phyloP scores from a whole-genome alignment of 2,329 filamentous ascomycete genomes.

The Alternaria triticina region DNA sequence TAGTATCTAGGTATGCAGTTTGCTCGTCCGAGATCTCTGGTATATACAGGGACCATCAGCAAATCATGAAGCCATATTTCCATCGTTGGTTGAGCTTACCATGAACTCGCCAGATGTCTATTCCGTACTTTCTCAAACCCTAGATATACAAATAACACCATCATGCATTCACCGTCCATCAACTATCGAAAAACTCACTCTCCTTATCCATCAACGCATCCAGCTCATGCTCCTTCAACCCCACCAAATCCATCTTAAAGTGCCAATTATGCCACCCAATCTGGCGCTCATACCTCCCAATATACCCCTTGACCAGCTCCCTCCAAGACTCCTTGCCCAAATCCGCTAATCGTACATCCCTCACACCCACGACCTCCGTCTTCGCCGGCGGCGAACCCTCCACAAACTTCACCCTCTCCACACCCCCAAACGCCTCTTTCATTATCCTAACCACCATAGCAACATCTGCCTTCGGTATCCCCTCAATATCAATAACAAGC shows the following conservation, averaged over 20 bases:
- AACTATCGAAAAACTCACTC: conserved; percentile 21
- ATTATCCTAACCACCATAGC: conserved; percentile 33
- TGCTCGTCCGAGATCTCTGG: neutral
- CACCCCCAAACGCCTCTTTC: conserved; percentile 21
- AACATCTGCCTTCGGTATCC: conserved; percentile 24
- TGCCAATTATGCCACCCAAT: conserved; percentile 16
- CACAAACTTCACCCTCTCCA: conserved; percentile 21
- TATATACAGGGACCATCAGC: rapidly evolving
- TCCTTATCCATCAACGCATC: conserved; percentile 20
- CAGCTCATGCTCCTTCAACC: conserved; percentile 10
- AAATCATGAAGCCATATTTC: neutral
- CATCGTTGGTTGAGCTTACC: neutral
- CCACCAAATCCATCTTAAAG: conserved; percentile 14
- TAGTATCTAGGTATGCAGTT: neutral
- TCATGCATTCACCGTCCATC: neutral
- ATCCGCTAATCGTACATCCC: conserved; percentile 6
- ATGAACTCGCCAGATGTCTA: neutral
- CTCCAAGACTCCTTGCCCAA: conserved; percentile 21
- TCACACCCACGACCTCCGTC: neutral
- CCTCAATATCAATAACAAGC: conserved; percentile 31
- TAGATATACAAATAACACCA: neutral
- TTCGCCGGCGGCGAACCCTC: conserved; percentile 6
- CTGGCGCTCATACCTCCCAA: conserved; percentile 11
- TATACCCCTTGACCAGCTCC: conserved; percentile 21
- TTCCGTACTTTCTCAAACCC: neutral